Percentiles rank a stretch among this genome's conserved stretches.
phyloP scores from a whole-genome alignment of 148 eudicot species.

The Pouteria glomerata region DNA sequence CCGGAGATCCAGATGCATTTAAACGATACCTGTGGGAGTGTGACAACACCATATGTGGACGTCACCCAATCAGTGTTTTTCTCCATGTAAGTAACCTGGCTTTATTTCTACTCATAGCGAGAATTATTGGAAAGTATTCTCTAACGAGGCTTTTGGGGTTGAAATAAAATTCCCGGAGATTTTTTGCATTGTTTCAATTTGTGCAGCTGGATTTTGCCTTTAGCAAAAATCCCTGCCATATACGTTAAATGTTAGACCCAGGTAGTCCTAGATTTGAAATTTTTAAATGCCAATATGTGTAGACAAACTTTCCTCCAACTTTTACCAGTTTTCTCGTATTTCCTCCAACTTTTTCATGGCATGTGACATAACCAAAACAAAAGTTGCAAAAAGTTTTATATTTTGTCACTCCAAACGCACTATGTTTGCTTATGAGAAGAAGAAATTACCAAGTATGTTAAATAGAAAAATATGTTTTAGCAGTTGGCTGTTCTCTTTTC shows the following conservation, averaged over 20 bases:
- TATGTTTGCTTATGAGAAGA: no score
- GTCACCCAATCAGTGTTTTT: conserved; percentile 91
- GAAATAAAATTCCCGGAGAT: background rate
- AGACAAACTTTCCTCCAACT: no score
- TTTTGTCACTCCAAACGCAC: no score
- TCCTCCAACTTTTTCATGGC: no score
- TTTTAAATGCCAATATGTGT: background rate
- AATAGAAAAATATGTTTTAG: no score
- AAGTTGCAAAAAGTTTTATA: no score
- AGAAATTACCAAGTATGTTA: no score
- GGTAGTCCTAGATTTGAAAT: no score
- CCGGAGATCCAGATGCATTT: conserved; percentile 88
- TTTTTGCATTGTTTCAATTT: background rate
- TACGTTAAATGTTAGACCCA: no score
- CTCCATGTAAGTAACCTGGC: conserved; percentile 64
- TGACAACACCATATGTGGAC: conserved; percentile 96
- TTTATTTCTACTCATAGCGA: background rate
- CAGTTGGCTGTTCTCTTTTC: no score
- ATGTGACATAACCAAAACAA: no score
- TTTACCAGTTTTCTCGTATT: no score
- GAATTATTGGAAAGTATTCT: background rate
- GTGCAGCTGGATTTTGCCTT: background rate
- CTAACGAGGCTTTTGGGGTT: background rate
- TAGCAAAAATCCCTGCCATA: background rate
- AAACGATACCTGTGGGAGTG: conserved; percentile 70